Conservation (phyloP, 2,329 filamentous ascomycete species). For the Lachnellula willkommii region DNA sequence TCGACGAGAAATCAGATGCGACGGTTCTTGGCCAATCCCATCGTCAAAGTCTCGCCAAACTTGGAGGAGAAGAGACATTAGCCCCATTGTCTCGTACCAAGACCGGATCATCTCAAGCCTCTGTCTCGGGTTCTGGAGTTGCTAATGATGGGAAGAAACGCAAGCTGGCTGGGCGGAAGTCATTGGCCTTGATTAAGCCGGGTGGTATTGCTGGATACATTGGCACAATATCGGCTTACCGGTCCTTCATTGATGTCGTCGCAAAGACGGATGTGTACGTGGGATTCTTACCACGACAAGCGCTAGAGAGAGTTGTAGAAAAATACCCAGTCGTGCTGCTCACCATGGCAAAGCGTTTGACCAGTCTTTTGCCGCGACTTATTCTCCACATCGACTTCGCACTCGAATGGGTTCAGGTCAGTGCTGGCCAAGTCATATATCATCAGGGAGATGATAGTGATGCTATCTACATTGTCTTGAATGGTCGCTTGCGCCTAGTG, state of each 20-base stretch:
- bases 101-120: slow-evolving; percentile 36
- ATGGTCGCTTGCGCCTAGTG: slow-evolving; percentile 81
- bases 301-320: slow-evolving; percentile 87
- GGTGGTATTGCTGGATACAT: slow-evolving; percentile 92
- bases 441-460: slow-evolving; percentile 94
- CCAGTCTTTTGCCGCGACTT: slow-evolving; percentile 78
- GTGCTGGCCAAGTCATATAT: slow-evolving; percentile 89
- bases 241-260: slow-evolving; percentile 93
- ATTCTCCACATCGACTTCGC: slow-evolving; percentile 98
- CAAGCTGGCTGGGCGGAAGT: slow-evolving; percentile 54
- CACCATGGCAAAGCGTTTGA: slow-evolving; percentile 93
- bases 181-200: slow-evolving; percentile 86
- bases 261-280: slow-evolving; percentile 99
- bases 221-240: slow-evolving; percentile 87
- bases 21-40: slow-evolving; percentile 27
- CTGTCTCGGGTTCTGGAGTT: slow-evolving; percentile 23
- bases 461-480: slow-evolving; percentile 95
- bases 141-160: slow-evolving; percentile 34
- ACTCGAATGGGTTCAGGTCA: slow-evolving; percentile 95
- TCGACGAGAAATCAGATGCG: slow-evolving; percentile 39
- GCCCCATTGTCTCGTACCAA: slow-evolving; percentile 41
- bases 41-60: slow-evolving; percentile 17
- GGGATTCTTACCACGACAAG: slow-evolving; percentile 80
- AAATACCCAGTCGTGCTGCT: slow-evolving; percentile 85
- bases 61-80: slow-evolving; percentile 33